Base-by-base conservation (phyloP, 2,329 filamentous ascomycete species). In the Incumbomyces lentus region DNA sequence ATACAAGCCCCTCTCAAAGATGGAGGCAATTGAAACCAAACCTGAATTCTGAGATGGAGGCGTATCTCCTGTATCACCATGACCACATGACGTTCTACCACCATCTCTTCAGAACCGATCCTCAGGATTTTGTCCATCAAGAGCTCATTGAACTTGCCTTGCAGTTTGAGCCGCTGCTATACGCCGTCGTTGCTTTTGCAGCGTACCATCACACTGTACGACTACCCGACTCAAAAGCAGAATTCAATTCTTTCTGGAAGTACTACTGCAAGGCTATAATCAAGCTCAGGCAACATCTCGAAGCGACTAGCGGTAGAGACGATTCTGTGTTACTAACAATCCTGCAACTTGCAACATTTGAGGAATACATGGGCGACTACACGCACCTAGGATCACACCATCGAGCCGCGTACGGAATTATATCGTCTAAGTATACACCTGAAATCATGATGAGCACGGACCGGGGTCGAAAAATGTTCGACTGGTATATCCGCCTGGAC, bases 311-410 rank as follows among this genome's bases (percentile, higher is more conserved):
- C 52, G 78, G 78, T 50, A 81, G 86, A 53, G 83, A 70, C 30
- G 72, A 88, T 41, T 77, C 82, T 6, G 95, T 83, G 0, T 70
- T 96, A 29, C 64, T 95, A 49, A 93, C 90, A 0, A 89, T 96
- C 16, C 68, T 98, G 35, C 89, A 96, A 59, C 75, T 96, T 41
- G 88, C 89, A 46, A 93, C 86, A 2, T 92, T 95, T 47, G 92
- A 98, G 77, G 92, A 96, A 66, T 93, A 88, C 58, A 74, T 96
- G 38, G 92, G 92, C 11, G 92, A 98, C 61, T 96, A 88, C 88
- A 79, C 93, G 44, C 95, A 93, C 58, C 72, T 96, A 13, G 82
- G 92, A 65, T 86, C 88, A 17, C 92, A 96, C 62, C 89, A 95
- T 62, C 87, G 84, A 60, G 92, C 90, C 10, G 92, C 92, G 0